Evolutionary conservation across 2,329 filamentous ascomycete genomes (phyloP).

Genomic region (Fusarium multiceps): DNA sequence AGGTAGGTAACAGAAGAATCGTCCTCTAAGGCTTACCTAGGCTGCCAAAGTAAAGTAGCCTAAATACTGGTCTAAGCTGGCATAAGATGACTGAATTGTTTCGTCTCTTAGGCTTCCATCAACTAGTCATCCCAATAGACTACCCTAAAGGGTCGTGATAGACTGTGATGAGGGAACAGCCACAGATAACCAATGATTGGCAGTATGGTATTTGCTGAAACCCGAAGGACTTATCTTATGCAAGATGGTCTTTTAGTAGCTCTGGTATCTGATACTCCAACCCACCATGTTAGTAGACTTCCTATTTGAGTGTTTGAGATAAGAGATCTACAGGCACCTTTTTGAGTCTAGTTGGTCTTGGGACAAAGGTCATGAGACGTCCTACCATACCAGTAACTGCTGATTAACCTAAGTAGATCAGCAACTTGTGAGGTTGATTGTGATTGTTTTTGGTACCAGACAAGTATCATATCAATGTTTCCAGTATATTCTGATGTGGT

Average conservation of each 20-base stretch:
- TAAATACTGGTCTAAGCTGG: too few species aligned
- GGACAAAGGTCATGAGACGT: conserved; percentile 21
- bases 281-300: conserved; percentile 11
- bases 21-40: too few species aligned
- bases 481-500: background rate
- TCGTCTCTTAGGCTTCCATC: too few species aligned
- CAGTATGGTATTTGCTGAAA: background rate
- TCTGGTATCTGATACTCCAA: background rate
- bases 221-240: background rate
- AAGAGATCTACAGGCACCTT: conserved; percentile 2
- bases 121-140: too few species aligned
- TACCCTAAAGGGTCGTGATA: too few species aligned
- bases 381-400: background rate
- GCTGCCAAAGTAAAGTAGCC: too few species aligned
- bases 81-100: too few species aligned
- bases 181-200: background rate
- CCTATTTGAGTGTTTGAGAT: conserved; percentile 9
- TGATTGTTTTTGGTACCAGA: background rate
- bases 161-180: background rate
- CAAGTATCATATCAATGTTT: background rate
- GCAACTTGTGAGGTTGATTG: background rate
- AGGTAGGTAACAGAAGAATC: too few species aligned
- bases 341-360: conserved; percentile 1
- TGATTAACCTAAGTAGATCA: conserved; percentile 2
- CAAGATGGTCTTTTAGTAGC: background rate